Evolutionary conservation across 495 filamentous ascomycete genomes (phyloP), one percentile per base, ranked within the genome.

Genomic region (Physcia stellaris): DNA sequence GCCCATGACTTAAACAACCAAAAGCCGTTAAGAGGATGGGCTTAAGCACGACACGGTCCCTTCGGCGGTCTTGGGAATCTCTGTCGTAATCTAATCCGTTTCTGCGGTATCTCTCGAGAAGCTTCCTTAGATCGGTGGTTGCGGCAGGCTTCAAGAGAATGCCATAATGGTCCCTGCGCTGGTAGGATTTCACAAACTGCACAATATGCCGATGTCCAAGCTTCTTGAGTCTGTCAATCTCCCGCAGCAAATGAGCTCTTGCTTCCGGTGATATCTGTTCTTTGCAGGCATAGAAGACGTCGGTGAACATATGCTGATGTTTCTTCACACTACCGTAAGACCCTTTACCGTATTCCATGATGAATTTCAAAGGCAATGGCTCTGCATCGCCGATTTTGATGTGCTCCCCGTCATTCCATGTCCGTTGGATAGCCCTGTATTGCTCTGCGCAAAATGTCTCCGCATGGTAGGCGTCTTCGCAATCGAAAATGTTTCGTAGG

Each of bases 131-230:
- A 21, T 47, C 31, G 10, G 24, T 33, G 24, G 27, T 43, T 24
- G 45, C 45, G 9, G 35, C 35, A 15, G 45, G 40, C 23, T 17
- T 39, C 15, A 47, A 17, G 4, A 47, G 18, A 9, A 47, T 20
- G 18, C 40, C 45, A 34, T 29, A 43, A 4, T 13, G 12, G 15
- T 37, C 23, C 6, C 40, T 41, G 16, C 45, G 24, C 18, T 39
- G 13, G 31, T 39, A 43, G 2, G 45, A 43, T 18, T 40, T 43
- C n/a, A 47, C 35, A 17, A 43, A 30, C 22, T 47, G 22, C 15
- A 47, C 28, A 24, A 47, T 22, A 34, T 47, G 45, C n/a, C 24
- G 26, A 22, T 47, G 40, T 17, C 24, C 19, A 11, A 47, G 35
- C 16, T 21, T 22, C 20, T 34, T 47, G 21, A 47, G 29, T 15